These are phyloP conservation scores for Gymnopilus junonius DNA, from an alignment of 768 basidiomycete species.

Conservation along the genomic window DNA sequence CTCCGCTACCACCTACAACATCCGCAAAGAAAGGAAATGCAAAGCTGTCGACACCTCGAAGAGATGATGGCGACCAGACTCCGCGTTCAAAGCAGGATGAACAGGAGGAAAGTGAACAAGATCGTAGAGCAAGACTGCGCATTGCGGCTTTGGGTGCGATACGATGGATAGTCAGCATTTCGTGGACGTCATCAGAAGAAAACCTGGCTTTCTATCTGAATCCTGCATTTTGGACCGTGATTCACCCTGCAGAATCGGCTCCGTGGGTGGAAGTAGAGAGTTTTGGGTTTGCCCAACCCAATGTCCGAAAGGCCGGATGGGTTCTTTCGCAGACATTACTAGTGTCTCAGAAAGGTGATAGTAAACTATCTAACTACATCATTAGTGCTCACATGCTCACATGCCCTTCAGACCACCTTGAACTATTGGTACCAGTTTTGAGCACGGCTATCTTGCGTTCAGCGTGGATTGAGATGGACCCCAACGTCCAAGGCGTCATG, in stretches of 20 bases:
- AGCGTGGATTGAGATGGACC: constrained; percentile 71
- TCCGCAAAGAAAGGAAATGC: constrained; percentile 35
- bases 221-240: constrained; percentile 62
- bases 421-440: constrained; percentile 46
- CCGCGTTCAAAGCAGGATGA: constrained; percentile 54
- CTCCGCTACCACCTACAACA: constrained; percentile 32
- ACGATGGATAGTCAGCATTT: constrained; percentile 63
- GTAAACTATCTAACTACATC: background rate
- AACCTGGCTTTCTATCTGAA: constrained; percentile 48
- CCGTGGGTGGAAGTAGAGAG: constrained; percentile 47
- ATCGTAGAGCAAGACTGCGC: constrained; percentile 70
- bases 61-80: constrained; percentile 38
- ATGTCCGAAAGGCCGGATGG: constrained; percentile 78
- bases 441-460: constrained; percentile 67
- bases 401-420: constrained; percentile 24
- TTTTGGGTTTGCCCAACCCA: constrained; percentile 71
- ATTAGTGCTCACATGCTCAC: background rate
- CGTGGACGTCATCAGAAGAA: constrained; percentile 29
- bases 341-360: constrained; percentile 48
- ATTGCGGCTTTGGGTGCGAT: constrained; percentile 70
- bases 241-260: constrained; percentile 47
- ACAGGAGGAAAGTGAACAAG: constrained; percentile 70
- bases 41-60: constrained; percentile 23
- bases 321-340: constrained; percentile 49
- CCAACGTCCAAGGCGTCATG: constrained; percentile 67